These are phyloP conservation scores for Fomitopsis palustris DNA, from an alignment of 1,284 basidiomycete genomes.

Conservation along the genomic window DNA sequence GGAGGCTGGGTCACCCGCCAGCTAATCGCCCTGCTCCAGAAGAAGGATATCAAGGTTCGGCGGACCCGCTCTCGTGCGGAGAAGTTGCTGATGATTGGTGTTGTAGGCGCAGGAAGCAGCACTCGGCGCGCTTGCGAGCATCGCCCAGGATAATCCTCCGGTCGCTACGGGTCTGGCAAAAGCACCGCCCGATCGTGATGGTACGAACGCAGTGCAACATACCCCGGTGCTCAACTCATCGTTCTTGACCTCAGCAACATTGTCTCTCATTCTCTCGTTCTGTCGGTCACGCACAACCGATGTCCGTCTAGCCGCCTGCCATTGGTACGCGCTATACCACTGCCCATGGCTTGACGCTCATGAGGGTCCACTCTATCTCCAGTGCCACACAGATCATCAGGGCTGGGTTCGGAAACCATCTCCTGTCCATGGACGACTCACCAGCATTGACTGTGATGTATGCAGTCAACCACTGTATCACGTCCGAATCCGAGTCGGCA, in stretches of 20 bases:
- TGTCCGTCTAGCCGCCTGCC: conserved; percentile 62
- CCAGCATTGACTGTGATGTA: conserved; percentile 55
- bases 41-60: conserved; percentile 50
- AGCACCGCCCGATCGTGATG: conserved; percentile 33
- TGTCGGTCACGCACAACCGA: conserved; percentile 53
- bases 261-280: conserved; percentile 42
- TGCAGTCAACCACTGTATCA: conserved; percentile 56
- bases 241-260: conserved; percentile 12
- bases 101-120: conserved; percentile 69
- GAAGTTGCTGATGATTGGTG: background rate
- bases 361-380: background rate
- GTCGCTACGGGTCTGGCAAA: conserved; percentile 48
- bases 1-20: conserved; percentile 60
- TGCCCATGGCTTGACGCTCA: background rate
- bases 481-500: conserved; percentile 37
- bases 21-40: conserved; percentile 44
- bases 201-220: conserved; percentile 15
- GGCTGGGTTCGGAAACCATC: conserved; percentile 30
- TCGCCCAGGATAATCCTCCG: conserved; percentile 61
- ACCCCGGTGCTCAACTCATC: background rate
- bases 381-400: conserved; percentile 61
- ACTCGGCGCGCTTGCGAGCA: conserved; percentile 63
- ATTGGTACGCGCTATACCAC: conserved; percentile 45
- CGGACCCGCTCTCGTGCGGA: background rate
- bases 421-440: conserved; percentile 34